Evolutionary conservation across 2,329 filamentous ascomycete genomes (phyloP).

Genomic region (Aaosphaeria pasadenensis): DNA sequence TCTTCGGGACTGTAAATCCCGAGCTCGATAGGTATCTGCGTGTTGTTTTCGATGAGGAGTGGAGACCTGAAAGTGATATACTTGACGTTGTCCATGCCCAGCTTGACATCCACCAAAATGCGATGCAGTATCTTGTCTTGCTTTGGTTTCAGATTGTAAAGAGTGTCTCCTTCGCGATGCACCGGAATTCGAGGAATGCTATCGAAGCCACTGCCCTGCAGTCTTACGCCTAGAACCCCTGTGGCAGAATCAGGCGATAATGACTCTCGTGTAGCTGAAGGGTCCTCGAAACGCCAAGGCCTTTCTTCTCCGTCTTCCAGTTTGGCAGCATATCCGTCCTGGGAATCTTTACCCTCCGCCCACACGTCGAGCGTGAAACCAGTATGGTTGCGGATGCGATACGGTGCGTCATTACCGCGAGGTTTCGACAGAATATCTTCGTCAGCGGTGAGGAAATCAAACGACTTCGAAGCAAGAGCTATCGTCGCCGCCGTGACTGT

Average conservation of each 20-base stretch:
- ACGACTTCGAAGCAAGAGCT: constrained; percentile 86
- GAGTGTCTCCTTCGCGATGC: constrained; percentile 87
- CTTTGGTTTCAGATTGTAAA: constrained; percentile 87
- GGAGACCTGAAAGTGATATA: constrained; percentile 95
- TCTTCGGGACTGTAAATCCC: constrained; percentile 86
- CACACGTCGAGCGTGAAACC: constrained; percentile 87
- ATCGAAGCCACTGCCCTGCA: constrained; percentile 94
- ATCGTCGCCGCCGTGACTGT: constrained; percentile 93
- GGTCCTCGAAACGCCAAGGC: constrained; percentile 96
- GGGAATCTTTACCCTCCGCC: constrained; percentile 66
- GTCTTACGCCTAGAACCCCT: constrained; percentile 74
- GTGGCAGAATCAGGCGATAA: constrained; percentile 79
- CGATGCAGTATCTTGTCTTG: constrained; percentile 83
- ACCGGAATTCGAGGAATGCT: constrained; percentile 82
- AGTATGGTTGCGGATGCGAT: constrained; percentile 91
- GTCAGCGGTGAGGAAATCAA: constrained; percentile 81
- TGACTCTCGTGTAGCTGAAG: constrained; percentile 93
- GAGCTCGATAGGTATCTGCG: constrained; percentile 91
- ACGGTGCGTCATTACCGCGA: constrained; percentile 85
- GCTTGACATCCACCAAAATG: constrained; percentile 83
- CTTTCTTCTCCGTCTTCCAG: constrained; percentile 85
- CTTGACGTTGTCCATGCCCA: constrained; percentile 95
- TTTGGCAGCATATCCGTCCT: constrained; percentile 69
- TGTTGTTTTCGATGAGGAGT: constrained; percentile 89
- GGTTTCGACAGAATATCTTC: constrained; percentile 94